These are phyloP conservation scores for Pichiaceae sp. DNA, from an alignment of 1,139 yeast species.

Conservation along the genomic window DNA sequence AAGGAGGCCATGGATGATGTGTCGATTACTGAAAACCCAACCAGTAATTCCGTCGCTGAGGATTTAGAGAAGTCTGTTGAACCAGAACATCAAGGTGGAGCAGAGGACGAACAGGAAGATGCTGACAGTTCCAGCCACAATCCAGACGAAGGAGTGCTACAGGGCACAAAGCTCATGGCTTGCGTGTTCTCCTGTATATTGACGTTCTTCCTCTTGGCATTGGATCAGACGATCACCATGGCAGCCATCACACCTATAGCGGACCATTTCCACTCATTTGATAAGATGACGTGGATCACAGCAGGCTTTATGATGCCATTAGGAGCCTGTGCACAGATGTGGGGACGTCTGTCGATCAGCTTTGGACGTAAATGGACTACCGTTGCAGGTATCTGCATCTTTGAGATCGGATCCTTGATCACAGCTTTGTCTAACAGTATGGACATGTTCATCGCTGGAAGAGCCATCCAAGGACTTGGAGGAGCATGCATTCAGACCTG, in stretches of 20 bases:
- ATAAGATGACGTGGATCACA: conserved; percentile 55
- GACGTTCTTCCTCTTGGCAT: conserved; percentile 51
- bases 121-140: too few relatives aligned
- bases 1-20: too few relatives aligned
- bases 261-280: conserved; percentile 41
- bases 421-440: conserved; percentile 50
- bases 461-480: conserved; percentile 66
- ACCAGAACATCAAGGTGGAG: conserved; percentile 24
- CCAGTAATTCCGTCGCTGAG: too few relatives aligned
- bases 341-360: conserved; percentile 54
- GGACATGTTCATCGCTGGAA: conserved; percentile 61
- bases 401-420: conserved; percentile 56
- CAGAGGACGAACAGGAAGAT: too few relatives aligned
- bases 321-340: conserved; percentile 48
- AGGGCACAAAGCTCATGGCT: conserved; percentile 10
- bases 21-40: too few relatives aligned
- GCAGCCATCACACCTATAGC: conserved; percentile 52
- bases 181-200: conserved; percentile 39
- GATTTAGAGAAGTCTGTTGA: neutral
- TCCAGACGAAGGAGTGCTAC: conserved; percentile 24
- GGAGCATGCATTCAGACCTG: conserved; percentile 62
- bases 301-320: conserved; percentile 54
- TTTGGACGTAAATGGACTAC: conserved; percentile 53
- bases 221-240: conserved; percentile 61
- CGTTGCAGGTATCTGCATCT: conserved; percentile 41